Base-by-base conservation (phyloP, 148 eudicot genomes). In the Rhododendron ovatum region DNA sequence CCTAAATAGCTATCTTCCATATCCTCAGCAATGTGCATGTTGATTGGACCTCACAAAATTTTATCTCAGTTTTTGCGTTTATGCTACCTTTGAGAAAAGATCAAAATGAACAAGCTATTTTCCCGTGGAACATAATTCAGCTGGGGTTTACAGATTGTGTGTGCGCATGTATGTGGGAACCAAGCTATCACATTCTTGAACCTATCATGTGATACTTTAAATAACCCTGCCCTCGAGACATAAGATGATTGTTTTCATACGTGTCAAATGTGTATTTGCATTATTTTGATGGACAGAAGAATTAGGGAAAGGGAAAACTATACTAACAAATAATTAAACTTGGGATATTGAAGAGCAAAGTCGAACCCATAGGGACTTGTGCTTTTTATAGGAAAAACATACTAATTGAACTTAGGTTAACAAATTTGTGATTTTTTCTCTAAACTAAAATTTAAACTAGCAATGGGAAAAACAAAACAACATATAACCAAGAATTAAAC, bases 11-110 rank as follows among this genome's bases (percentile, higher is more conserved):
- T 69, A 83, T 22, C 39, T 22, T 48, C 7, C 76, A 48, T 78
- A 45, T 48, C 63, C 76, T 35, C 59, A 71, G 80, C 57, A n/a
- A 74, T 9, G 57, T 51, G 85, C 77, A n/a, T 67, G 85, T 67
- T 15, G 59, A 83, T 82, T 13, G 12, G 20, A 67, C 20, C 37
- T 73, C 7, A 75, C 1, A 13, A 53, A 76, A 75, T 75, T 51
- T 35, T 39, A 22, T 35, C 48, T 53, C 15, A 37, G 50, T 39
- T 39, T 84, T 30, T 39, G 12, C 35, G 39, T 76, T 55, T 39
- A 28, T 75, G 35, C 71, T 51, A 35, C 12, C 78, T 48, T 30
- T 9, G 15, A 45, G 43, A 83, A 83, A 47, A 69, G 28, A 15
- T 63, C 43, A 24, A 20, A 73, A 75, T 43, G 28, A 47, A 78